Percentiles rank a stretch among this genome's conserved stretches.
These are phyloP conservation scores for Entomortierella beljakovae DNA, from an alignment of 192 early-diverging fungal genomes.

Conservation along the genomic window DNA sequence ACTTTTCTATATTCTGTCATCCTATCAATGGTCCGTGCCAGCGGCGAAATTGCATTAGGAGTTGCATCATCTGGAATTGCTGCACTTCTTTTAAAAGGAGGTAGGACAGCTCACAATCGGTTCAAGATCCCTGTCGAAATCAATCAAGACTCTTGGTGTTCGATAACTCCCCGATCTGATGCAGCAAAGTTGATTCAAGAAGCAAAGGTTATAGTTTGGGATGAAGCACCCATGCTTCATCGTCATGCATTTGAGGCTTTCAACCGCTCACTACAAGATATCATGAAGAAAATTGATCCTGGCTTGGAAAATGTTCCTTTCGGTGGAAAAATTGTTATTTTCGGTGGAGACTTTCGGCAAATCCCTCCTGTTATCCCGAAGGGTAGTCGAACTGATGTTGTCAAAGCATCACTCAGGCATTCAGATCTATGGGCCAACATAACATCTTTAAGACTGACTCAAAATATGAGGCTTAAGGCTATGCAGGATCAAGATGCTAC, in stretches of 20 bases:
- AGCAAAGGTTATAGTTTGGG: constrained; percentile 47
- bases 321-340: constrained; percentile 29
- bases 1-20: constrained; percentile 34
- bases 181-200: background rate
- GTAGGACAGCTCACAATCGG: constrained; percentile 30
- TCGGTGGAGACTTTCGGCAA: constrained; percentile 49
- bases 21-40: constrained; percentile 3
- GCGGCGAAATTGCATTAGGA: constrained; percentile 9
- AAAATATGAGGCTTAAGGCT: too few relatives aligned
- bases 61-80: constrained; percentile 47
- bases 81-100: constrained; percentile 34
- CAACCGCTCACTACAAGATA: constrained; percentile 9
- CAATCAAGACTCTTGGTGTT: constrained; percentile 4
- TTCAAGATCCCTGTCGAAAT: constrained; percentile 49
- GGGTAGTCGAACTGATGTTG: constrained; percentile 3
- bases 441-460: constrained; percentile 5
- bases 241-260: constrained; percentile 33
- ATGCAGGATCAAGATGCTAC: too few relatives aligned
- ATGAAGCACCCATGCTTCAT: constrained; percentile 46
- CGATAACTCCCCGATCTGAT: constrained; percentile 2
- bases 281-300: constrained; percentile 2
- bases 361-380: constrained; percentile 28
- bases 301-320: constrained; percentile 10
- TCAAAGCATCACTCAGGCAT: background rate
- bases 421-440: constrained; percentile 23